Evolutionary conservation across 192 early-diverging fungal species (phyloP), one percentile per base, ranked within the genome.

Genomic region (Funneliformis geosporum): DNA sequence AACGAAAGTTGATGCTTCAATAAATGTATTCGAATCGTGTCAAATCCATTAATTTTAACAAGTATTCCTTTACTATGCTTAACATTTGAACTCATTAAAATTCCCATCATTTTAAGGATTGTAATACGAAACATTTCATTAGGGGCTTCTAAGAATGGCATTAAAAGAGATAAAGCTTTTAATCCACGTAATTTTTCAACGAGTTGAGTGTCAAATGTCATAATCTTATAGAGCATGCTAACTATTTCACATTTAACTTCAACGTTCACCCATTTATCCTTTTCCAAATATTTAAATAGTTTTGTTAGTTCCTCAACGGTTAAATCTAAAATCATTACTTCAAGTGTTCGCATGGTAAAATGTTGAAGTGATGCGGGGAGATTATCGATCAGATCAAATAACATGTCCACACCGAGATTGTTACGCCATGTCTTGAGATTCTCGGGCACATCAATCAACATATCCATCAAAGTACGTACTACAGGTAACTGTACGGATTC

Each of bases 101-200:
- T 85, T 4, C 84, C 84, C 16, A 85, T 85, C 84, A 85, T 85
- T 60, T 85, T 85, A 28, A 85, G 60, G n/a, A 82, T 23, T 27
- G 82, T 28, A 55, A 82, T 80, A 61, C 84, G 64, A 21, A 85
- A 85, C 40, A 82, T 81, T 40, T 85, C 84, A 64, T 85, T 85
- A 5, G 84, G 81, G 5, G 81, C 80, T 59, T 85, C 81, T 43
- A 85, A 62, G 2, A 85, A 40, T 8, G 77, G 80, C 21, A 81
- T 85, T 67, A 85, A 40, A 39, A 82, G 81, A 6, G 81, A 82
- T 16, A 85, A 69, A 14, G 81, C 84, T 50, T 85, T 82, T 39
- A 85, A 42, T 69, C 81, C 84, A 9, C 81, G 81, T 7, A 85
- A 39, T 21, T 81, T 73, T 39, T 85, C 84, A n/a, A 85, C 81